A percentile compares a stretch with the other conserved stretches of the same genome.
These are phyloP conservation scores for Cercospora beticola DNA, from an alignment of 2,329 filamentous ascomycete genomes.

Conservation along the genomic window DNA sequence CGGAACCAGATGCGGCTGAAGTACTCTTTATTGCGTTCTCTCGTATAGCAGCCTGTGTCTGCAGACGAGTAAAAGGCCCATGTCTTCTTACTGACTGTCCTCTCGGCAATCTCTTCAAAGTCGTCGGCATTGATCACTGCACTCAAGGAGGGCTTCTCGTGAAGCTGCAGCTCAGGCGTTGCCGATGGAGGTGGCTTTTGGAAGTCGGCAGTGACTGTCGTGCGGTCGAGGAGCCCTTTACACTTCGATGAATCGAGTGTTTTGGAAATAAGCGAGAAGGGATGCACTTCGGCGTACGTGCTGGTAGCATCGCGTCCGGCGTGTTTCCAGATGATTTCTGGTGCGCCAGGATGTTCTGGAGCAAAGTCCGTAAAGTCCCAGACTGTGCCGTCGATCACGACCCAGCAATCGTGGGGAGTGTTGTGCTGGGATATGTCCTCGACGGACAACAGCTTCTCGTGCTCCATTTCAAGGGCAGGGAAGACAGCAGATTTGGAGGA, in stretches of 20 bases:
- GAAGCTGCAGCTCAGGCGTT: conserved; percentile 33
- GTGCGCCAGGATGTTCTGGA: conserved; percentile 60
- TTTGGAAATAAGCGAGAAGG: conserved; percentile 44
- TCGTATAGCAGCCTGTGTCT: conserved; percentile 52
- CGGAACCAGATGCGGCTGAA: conserved; percentile 50
- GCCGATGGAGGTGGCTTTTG: conserved; percentile 34
- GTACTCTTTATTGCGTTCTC: conserved; percentile 44
- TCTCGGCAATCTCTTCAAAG: conserved; percentile 45
- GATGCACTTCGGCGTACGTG: conserved; percentile 55
- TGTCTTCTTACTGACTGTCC: conserved; percentile 41
- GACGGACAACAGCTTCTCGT: conserved; percentile 22
- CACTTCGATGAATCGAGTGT: conserved; percentile 46
- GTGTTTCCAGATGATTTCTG: conserved; percentile 53
- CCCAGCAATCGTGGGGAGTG: conserved; percentile 52
- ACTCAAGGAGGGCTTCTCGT: conserved; percentile 47
- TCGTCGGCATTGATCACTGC: conserved; percentile 51
- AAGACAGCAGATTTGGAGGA: background rate
- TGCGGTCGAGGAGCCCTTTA: conserved; percentile 37
- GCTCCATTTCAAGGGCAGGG: conserved; percentile 15
- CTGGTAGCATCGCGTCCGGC: conserved; percentile 56
- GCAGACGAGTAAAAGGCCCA: conserved; percentile 53
- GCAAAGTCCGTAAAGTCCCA: conserved; percentile 69
- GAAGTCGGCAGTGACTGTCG: conserved; percentile 33
- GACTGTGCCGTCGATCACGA: conserved; percentile 65
- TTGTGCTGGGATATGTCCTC: conserved; percentile 36